Base-by-base conservation (phyloP, 345 rosid genomes). In the Aethionema arabicum region DNA sequence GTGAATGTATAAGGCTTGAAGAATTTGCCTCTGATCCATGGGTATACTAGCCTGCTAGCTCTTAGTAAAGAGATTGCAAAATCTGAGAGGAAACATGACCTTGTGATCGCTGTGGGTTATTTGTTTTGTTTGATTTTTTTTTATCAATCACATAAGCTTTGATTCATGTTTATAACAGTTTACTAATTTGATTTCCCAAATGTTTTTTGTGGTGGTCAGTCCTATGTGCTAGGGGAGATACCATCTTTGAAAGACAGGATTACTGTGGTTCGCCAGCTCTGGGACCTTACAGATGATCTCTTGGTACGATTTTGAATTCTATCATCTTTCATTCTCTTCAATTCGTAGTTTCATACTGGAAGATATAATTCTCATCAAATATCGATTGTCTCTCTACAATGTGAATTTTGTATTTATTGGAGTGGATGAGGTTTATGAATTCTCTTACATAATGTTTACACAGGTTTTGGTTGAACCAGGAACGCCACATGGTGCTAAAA, bases 391-490 rank as follows among this genome's bases (percentile, higher is more conserved):
- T 48, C 1, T 39, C 16, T 56, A 38, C 39, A 10, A 31, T 8
- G 16, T 21, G 27, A 41, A 39, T 32, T 47, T 61, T 47, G n/a
- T 21, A 21, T 62, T 39, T 55, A 27, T 32, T 53, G 49, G 44
- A 32, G 6, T 14, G 4, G 14, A 0, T 30, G 10, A 52, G 32
- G 53, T 53, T 47, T 10, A 55, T 31, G 12, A 9, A 11, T 30
- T 14, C 29, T 16, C 44, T 49, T 40, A 11, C 41, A 42, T 57
- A 0, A 15, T 66, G 48, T 40, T 49, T 42, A 76, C 65, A 48
- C 89, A 93, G 99, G 86, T 93, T 58, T 74, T 90, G 68, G 73
- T 90, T 66, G 97, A 93, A 77, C 97, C 96, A 43, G 96, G 97
- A 64, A 85, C 99, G 21, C 97, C 99, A 12, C 95, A 90, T 30